Percentiles rank a stretch among this genome's conserved stretches.
phyloP scores from a whole-genome alignment of 1,284 basidiomycete genomes.

The Trichosporon sp. region DNA sequence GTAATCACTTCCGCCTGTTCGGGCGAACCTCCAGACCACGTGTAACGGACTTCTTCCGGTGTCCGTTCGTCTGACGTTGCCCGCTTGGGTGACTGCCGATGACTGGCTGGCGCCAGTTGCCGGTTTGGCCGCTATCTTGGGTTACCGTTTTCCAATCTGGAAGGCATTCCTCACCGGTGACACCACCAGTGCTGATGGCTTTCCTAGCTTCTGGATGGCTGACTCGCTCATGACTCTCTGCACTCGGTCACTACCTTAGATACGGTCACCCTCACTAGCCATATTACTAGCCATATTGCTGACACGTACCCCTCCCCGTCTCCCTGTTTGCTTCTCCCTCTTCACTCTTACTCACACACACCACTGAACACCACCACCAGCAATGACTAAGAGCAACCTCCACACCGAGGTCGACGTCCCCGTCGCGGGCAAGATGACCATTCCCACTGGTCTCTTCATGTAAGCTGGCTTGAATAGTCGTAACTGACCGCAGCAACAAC shows the following conservation, averaged over 20 bases:
- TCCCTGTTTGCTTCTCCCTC: neutral
- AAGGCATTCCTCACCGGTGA: conserved; percentile 15
- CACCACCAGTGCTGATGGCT: conserved; percentile 5
- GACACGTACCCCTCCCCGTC: neutral
- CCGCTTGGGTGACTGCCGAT: neutral
- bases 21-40: neutral
- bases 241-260: no score
- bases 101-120: no score
- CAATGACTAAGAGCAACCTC: conserved; percentile 26
- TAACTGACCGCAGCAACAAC: conserved; percentile 40
- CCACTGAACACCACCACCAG: neutral
- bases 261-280: no score
- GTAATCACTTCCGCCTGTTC: conserved; percentile 11
- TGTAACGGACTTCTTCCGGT: neutral
- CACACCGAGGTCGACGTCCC: conserved; percentile 37
- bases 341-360: conserved; percentile 12
- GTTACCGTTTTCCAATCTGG: conserved; percentile 1
- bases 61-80: neutral
- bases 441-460: conserved; percentile 77
- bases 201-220: neutral
- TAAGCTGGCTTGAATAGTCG: conserved; percentile 23
- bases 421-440: conserved; percentile 58
- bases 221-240: neutral
- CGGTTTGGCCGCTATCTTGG: neutral
- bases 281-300: neutral